Conservation (phyloP, 2,329 filamentous ascomycete species). For the Pezizomycotina sp. region DNA sequence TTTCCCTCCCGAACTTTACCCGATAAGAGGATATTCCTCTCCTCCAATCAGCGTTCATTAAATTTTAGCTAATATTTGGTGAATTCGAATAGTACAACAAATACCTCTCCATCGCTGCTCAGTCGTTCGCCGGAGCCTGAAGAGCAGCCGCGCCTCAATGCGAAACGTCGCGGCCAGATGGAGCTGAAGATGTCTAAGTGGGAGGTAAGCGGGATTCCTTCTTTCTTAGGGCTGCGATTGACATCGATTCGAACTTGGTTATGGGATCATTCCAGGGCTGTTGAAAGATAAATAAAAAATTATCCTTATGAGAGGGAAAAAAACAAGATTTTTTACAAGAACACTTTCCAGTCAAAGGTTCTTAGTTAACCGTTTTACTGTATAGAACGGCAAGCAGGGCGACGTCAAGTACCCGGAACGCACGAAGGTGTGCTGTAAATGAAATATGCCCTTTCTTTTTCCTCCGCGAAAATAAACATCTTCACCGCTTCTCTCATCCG, state of each 20-base stretch:
- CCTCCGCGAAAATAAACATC: too few relatives aligned
- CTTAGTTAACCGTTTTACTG: constrained; percentile 10
- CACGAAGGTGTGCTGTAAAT: too few relatives aligned
- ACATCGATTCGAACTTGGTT: background rate
- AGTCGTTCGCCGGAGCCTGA: constrained; percentile 88
- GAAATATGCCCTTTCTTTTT: too few relatives aligned
- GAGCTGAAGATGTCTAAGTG: constrained; percentile 88
- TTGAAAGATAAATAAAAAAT: too few relatives aligned
- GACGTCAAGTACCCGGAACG: constrained; percentile 57
- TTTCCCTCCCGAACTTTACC: constrained; percentile 6
- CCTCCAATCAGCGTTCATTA: background rate
- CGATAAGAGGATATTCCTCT: background rate
- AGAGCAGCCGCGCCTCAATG: constrained; percentile 73
- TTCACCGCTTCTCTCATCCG: too few relatives aligned
- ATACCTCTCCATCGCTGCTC: constrained; percentile 89
- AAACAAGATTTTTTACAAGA: too few relatives aligned
- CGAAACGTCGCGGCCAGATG: constrained; percentile 78
- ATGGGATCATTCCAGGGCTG: too few relatives aligned
- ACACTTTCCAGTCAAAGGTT: constrained; percentile 26
- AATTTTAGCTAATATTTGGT: constrained; percentile 8
- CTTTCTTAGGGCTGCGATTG: background rate
- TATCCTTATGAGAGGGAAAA: too few relatives aligned
- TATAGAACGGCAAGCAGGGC: constrained; percentile 88
- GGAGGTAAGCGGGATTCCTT: constrained; percentile 51
- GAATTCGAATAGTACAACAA: constrained; percentile 60